Base-by-base conservation (phyloP, 805 yeast species). In the Wickerhamomyces subpelliculosus region DNA sequence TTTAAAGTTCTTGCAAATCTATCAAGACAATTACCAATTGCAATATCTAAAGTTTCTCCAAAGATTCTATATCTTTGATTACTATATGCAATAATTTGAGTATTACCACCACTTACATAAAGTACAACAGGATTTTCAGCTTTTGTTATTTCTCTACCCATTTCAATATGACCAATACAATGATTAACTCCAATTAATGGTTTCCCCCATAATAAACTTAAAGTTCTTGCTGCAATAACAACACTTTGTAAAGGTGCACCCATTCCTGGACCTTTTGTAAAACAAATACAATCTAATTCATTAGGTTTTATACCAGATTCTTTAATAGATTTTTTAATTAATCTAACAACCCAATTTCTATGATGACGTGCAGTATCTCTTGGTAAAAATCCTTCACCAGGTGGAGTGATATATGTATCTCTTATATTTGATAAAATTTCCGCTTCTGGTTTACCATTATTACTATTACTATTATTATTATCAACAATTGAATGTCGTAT, bases 221-320 rank as follows among this genome's bases (percentile, higher is more conserved):
- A 62, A 0, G 96, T 80, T 54, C 99, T 68, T 1, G 98, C 97
- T 1, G 95, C 94, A 35, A 93, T 70, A 3, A 83, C 97, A 28
- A 88, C 96, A 39, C 90, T 78, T 51, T 93, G 95, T 37, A 93
- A 64, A 0, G 99, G 99, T 1, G 97, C 97, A 3, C 99, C 99
- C 97, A 93, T 93, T 1, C 99, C 99, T 1, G 98, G 99, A 5
- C 98, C 98, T 61, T 84, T 94, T 1, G 98, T 93, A 58, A 93
- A 93, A 58, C 96, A 87, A 35, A 93, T 84, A 35, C 84, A 80
- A 60, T 84, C 89, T 6, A 82, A 53, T 33, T 84, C 84, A 8
- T 48, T 42, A 11, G 64, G 62, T 2, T 51, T 47, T 6, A 86
- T 52, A 0, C 62, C 58, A 2, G 94, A 81, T 30, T 80, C 89